Conservation (phyloP, 306 rosid species). For the Lathyrus sativus region DNA sequence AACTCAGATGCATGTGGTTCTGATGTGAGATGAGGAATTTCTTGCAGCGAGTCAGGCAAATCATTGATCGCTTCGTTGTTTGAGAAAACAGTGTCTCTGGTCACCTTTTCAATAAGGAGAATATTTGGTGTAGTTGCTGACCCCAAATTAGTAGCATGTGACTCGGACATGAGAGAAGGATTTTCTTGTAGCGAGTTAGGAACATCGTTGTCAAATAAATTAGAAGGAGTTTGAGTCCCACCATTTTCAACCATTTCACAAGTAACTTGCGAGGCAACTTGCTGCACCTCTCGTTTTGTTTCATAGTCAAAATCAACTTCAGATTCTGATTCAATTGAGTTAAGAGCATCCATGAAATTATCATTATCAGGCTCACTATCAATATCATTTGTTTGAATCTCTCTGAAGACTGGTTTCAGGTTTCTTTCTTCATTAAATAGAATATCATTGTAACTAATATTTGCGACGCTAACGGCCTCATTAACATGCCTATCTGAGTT, state of each 20-base stretch:
- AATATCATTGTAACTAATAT: slow-evolving; percentile 46
- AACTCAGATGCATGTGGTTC: slow-evolving; percentile 30
- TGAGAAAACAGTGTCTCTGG: slow-evolving; percentile 41
- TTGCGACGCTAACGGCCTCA: slow-evolving; percentile 42
- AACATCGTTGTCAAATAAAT: slow-evolving; percentile 41
- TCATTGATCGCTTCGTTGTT: slow-evolving; percentile 38
- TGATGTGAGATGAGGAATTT: slow-evolving; percentile 32
- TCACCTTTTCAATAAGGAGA: slow-evolving; percentile 36
- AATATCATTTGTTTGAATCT: slow-evolving; percentile 57
- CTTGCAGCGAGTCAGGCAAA: slow-evolving; percentile 37
- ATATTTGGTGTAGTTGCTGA: slow-evolving; percentile 11
- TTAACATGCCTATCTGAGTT: slow-evolving; percentile 42
- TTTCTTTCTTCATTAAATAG: slow-evolving; percentile 47
- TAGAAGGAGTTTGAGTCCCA: slow-evolving; percentile 42
- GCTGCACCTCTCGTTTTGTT: slow-evolving; percentile 67
- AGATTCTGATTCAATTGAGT: slow-evolving; percentile 83
- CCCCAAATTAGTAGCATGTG: slow-evolving; percentile 29
- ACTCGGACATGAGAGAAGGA: slow-evolving; percentile 36
- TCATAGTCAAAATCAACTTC: slow-evolving; percentile 78
- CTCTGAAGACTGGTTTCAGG: slow-evolving; percentile 40
- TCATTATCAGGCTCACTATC: slow-evolving; percentile 84
- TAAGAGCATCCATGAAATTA: slow-evolving; percentile 76
- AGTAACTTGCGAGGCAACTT: slow-evolving; percentile 32
- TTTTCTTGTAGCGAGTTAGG: slow-evolving; percentile 36
- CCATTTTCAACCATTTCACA: slow-evolving; percentile 48